Percentiles rank a stretch among this genome's conserved stretches.
phyloP scores from a whole-genome alignment of 371 early-diverging fungal species.

The Blakeslea trispora region DNA sequence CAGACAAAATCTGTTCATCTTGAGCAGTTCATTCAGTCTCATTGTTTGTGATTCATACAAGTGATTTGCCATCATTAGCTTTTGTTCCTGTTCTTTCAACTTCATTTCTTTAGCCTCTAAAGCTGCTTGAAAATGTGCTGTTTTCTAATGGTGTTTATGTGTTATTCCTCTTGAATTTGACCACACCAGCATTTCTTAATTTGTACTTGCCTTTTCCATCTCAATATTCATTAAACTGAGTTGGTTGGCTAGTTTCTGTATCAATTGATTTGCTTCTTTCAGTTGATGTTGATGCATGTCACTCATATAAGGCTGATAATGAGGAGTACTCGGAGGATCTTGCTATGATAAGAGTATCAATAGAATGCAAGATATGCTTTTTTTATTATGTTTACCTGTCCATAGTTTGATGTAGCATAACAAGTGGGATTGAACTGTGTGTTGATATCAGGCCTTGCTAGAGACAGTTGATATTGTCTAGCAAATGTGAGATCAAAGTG shows the following conservation, averaged over 20 bases:
- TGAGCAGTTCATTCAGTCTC: conserved; percentile 15
- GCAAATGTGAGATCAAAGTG: too few species aligned
- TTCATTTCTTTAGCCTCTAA: conserved; percentile 35
- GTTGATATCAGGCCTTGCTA: too few species aligned
- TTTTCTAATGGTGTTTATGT: conserved; percentile 22
- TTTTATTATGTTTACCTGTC: too few species aligned
- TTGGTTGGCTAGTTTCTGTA: conserved; percentile 25
- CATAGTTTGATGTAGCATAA: too few species aligned
- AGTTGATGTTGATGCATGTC: conserved; percentile 16
- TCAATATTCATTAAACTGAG: conserved; percentile 14
- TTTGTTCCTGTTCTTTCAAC: conserved; percentile 28
- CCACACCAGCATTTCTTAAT: too few species aligned
- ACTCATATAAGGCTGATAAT: neutral
- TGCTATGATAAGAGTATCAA: too few species aligned
- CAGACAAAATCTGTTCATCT: conserved; percentile 12
- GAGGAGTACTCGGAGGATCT: too few species aligned
- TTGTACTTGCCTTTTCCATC: conserved; percentile 14
- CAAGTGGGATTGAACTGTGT: too few species aligned
- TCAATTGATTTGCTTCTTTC: conserved; percentile 23
- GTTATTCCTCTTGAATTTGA: too few species aligned
- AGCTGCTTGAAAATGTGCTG: conserved; percentile 27
- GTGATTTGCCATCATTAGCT: conserved; percentile 16
- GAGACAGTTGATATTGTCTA: too few species aligned
- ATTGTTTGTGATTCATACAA: conserved; percentile 24
- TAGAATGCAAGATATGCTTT: too few species aligned